These are phyloP conservation scores for Clitoria ternatea DNA, from an alignment of 306 rosid species.

Conservation along the genomic window DNA sequence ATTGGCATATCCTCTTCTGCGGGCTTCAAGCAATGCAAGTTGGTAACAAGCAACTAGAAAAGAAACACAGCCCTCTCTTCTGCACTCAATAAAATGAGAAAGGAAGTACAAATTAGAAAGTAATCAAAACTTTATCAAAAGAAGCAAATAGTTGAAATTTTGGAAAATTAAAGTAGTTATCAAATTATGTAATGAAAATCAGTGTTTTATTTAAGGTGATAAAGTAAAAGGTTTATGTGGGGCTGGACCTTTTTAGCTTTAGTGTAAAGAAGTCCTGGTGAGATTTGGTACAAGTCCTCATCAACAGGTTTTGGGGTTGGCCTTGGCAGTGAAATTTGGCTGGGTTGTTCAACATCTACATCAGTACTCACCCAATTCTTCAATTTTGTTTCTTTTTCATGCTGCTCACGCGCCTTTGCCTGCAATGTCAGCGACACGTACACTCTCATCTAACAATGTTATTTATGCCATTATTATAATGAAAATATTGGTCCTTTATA, in stretches of 20 bases:
- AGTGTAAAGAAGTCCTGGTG: conserved; percentile 56
- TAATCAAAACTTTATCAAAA: conserved; percentile 18
- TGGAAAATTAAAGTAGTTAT: background rate
- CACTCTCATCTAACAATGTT: conserved; percentile 5
- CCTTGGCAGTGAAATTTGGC: conserved; percentile 29
- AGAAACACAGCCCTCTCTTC: conserved; percentile 76
- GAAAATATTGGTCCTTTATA: no score
- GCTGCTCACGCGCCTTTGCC: conserved; percentile 44
- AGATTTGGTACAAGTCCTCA: conserved; percentile 78
- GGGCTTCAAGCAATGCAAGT: conserved; percentile 58
- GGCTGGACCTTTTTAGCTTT: conserved; percentile 63
- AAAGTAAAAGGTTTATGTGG: background rate
- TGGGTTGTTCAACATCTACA: conserved; percentile 25
- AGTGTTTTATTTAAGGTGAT: background rate
- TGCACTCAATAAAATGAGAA: conserved; percentile 37
- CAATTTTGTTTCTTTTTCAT: conserved; percentile 49
- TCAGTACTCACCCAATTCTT: conserved; percentile 45
- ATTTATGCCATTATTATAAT: background rate
- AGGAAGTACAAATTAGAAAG: background rate
- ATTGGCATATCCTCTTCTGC: conserved; percentile 1
- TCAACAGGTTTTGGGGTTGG: conserved; percentile 67
- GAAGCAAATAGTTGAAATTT: conserved; percentile 2
- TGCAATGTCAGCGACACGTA: conserved; percentile 33
- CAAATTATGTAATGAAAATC: background rate
- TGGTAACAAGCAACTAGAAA: conserved; percentile 80